Evolutionary conservation across 129 eudicot genomes (phyloP).

Genomic region (Flaveria sonorensis): DNA sequence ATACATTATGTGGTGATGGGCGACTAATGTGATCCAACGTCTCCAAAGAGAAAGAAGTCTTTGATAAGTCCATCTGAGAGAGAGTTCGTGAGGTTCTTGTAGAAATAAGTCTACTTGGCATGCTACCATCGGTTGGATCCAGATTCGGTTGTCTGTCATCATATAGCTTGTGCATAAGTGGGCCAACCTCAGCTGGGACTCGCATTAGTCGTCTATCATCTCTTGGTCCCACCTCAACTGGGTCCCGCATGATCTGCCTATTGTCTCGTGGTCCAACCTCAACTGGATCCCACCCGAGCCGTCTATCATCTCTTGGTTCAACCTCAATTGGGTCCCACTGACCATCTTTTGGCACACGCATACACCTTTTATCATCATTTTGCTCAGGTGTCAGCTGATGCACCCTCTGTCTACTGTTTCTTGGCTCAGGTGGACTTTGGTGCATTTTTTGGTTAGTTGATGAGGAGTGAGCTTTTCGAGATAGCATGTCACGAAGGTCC

Average conservation of each 20-base stretch:
- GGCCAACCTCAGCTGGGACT: constrained; percentile 1
- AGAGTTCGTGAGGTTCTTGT: constrained; percentile 40
- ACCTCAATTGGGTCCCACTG: neutral
- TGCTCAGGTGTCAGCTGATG: constrained; percentile 27
- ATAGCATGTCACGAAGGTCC: constrained; percentile 78
- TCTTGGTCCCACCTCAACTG: neutral
- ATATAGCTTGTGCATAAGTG: constrained; percentile 32
- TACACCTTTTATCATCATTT: constrained; percentile 35
- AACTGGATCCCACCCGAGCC: neutral
- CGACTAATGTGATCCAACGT: constrained; percentile 61
- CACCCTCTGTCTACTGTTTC: constrained; percentile 30
- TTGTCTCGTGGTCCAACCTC: neutral
- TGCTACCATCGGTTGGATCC: constrained; percentile 37
- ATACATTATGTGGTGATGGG: constrained; percentile 59
- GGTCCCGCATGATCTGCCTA: neutral
- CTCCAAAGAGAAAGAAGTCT: constrained; percentile 64
- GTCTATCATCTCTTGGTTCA: neutral
- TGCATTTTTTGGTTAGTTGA: constrained; percentile 31
- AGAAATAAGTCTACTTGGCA: constrained; percentile 36
- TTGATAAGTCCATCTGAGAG: constrained; percentile 41
- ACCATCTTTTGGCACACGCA: constrained; percentile 23
- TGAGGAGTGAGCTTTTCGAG: constrained; percentile 61
- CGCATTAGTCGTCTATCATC: neutral
- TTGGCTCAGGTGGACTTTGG: constrained; percentile 31
- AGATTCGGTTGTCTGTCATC: constrained; percentile 45